Conservation (phyloP, 1,284 basidiomycete genomes). For the Leccinum solheimii region DNA sequence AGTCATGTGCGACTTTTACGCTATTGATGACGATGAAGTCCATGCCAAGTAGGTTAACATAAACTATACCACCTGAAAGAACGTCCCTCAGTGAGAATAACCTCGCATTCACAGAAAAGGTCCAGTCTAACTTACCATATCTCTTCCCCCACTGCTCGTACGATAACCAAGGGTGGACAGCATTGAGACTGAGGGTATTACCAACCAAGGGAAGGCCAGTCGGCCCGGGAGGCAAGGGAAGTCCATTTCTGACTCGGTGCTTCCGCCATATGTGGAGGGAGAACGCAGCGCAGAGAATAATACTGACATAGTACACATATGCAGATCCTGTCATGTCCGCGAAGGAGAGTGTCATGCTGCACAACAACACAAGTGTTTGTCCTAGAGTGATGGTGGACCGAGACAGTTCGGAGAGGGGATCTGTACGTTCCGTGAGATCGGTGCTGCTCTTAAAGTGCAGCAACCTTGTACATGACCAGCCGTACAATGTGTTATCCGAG, state of each 20-base stretch:
- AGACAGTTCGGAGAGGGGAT: not conserved
- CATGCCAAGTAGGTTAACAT: constrained; percentile 36
- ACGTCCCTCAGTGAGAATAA: not conserved
- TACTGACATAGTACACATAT: constrained; percentile 7
- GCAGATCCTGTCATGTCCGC: constrained; percentile 1
- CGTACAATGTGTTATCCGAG: not conserved
- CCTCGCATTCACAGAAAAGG: not conserved
- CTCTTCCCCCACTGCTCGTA: constrained; percentile 32
- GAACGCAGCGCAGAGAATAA: constrained; percentile 9
- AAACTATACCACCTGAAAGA: constrained; percentile 37
- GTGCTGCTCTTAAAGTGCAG: not conserved
- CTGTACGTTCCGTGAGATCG: not conserved
- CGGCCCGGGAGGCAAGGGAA: constrained; percentile 33
- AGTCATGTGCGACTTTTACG: constrained; percentile 36
- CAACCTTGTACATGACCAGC: not conserved
- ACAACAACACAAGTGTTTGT: not conserved
- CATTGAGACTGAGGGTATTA: constrained; percentile 22
- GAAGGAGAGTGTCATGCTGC: too few species aligned
- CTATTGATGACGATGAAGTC: constrained; percentile 43
- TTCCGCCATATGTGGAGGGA: constrained; percentile 18
- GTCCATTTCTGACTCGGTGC: constrained; percentile 15
- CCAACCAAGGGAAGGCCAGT: constrained; percentile 32
- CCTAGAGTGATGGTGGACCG: not conserved
- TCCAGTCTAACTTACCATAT: constrained; percentile 22
- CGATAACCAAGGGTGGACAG: constrained; percentile 28